Percentiles rank a stretch among this genome's conserved stretches.
phyloP scores from a whole-genome alignment of 148 eudicot species.

The Gaultheria prostrata region DNA sequence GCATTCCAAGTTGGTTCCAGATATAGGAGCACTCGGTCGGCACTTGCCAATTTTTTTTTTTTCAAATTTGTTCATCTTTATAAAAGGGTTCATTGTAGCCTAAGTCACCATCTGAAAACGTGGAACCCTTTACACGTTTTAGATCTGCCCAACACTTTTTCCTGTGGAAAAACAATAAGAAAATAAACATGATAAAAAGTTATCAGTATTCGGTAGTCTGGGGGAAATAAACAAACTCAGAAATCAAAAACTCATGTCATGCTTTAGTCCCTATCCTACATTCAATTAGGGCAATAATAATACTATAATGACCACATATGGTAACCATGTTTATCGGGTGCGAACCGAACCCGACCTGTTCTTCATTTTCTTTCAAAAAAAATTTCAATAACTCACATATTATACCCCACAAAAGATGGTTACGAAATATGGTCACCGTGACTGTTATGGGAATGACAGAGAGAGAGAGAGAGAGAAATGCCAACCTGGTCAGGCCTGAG shows the following conservation, averaged over 20 bases:
- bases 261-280: neutral
- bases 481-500: slow-evolving; percentile 85
- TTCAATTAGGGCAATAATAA: neutral
- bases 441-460: neutral
- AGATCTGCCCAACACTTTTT: slow-evolving; percentile 48
- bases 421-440: too few relatives aligned
- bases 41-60: neutral
- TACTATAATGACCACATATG: too few relatives aligned
- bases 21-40: neutral
- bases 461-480: neutral
- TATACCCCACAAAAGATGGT: too few relatives aligned
- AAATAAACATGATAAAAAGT: slow-evolving; percentile 38
- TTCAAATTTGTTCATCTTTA: neutral
- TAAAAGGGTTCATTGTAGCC: neutral
- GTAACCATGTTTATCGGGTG: too few relatives aligned
- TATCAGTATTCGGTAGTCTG: slow-evolving; percentile 56
- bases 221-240: slow-evolving; percentile 12
- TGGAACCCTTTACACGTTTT: slow-evolving; percentile 24
- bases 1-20: neutral
- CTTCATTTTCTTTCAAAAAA: too few relatives aligned
- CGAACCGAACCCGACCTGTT: too few relatives aligned
- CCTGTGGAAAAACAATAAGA: slow-evolving; percentile 52
- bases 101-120: slow-evolving; percentile 37
- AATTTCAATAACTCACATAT: too few relatives aligned
- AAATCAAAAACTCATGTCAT: neutral